Percentiles rank a stretch among this genome's conserved stretches.
These are phyloP conservation scores for Magnusiomyces fungicola DNA, from an alignment of 1,139 yeast species.

Conservation along the genomic window DNA sequence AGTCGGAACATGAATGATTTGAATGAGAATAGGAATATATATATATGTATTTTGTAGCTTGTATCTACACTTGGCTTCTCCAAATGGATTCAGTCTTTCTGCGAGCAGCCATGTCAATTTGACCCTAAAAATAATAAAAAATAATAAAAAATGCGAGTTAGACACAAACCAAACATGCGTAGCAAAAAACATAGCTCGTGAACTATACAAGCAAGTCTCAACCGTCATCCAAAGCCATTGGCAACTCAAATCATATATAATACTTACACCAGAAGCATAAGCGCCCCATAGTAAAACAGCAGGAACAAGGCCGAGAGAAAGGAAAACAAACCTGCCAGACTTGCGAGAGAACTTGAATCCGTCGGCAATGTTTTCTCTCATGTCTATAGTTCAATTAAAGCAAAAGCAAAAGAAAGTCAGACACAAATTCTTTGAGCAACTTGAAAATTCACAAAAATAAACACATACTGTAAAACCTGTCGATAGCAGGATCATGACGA, in stretches of 20 bases:
- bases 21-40: too few relatives aligned
- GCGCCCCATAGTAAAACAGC: constrained; percentile 29
- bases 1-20: too few relatives aligned
- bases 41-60: too few relatives aligned
- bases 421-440: not conserved
- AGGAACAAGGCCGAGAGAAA: constrained; percentile 30
- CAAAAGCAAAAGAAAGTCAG: constrained; percentile 7
- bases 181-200: too few relatives aligned
- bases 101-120: constrained; percentile 26
- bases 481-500: constrained; percentile 32
- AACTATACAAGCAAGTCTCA: too few relatives aligned
- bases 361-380: constrained; percentile 30
- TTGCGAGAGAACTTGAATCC: constrained; percentile 29
- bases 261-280: constrained; percentile 17
- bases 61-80: too few relatives aligned
- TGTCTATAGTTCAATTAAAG: too few relatives aligned
- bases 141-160: not conserved
- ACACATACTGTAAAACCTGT: constrained; percentile 29
- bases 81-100: constrained; percentile 28
- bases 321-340: constrained; percentile 29
- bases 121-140: constrained; percentile 19
- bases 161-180: too few relatives aligned
- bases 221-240: too few relatives aligned
- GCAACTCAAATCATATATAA: too few relatives aligned
- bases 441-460: not conserved